Conservation (phyloP, 2,329 filamentous ascomycete species). For the Arthrobotrys entomopaga region DNA sequence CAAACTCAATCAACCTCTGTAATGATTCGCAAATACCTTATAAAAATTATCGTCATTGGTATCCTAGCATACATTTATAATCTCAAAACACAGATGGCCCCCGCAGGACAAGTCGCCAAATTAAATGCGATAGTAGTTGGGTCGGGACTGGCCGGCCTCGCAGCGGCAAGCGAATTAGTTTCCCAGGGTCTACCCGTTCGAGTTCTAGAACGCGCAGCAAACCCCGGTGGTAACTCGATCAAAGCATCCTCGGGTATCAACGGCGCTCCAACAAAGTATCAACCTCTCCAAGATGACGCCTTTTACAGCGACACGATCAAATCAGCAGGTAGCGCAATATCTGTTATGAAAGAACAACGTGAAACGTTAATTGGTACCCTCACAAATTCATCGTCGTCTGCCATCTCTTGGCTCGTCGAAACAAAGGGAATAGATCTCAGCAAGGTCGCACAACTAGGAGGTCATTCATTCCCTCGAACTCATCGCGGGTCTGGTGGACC, state of each 20-base stretch:
- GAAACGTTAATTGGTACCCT: constrained; percentile 66
- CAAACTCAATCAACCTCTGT: too few relatives aligned
- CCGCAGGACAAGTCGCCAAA: constrained; percentile 11
- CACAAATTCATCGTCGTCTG: constrained; percentile 65
- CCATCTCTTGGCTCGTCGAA: constrained; percentile 69
- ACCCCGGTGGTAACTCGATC: constrained; percentile 73
- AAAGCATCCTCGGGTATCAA: constrained; percentile 76
- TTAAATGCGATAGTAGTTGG: constrained; percentile 70
- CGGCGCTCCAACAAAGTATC: constrained; percentile 70
- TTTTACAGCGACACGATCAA: constrained; percentile 70
- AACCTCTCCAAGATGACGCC: constrained; percentile 63
- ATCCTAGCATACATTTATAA: neutral
- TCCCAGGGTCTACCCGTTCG: constrained; percentile 67
- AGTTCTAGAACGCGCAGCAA: constrained; percentile 70
- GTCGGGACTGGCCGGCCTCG: constrained; percentile 72
- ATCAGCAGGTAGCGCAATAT: constrained; percentile 66
- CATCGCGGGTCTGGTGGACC: constrained; percentile 69
- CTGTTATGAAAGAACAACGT: constrained; percentile 57
- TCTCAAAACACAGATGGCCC: constrained; percentile 10
- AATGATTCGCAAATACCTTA: too few relatives aligned
- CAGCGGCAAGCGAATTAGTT: constrained; percentile 70
- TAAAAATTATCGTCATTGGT: too few relatives aligned
- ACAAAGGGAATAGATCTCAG: constrained; percentile 70
- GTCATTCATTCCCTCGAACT: constrained; percentile 69
- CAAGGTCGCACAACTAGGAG: constrained; percentile 70